These are phyloP conservation scores for Adenanthera pavonina DNA, from an alignment of 306 rosid species.

Conservation along the genomic window DNA sequence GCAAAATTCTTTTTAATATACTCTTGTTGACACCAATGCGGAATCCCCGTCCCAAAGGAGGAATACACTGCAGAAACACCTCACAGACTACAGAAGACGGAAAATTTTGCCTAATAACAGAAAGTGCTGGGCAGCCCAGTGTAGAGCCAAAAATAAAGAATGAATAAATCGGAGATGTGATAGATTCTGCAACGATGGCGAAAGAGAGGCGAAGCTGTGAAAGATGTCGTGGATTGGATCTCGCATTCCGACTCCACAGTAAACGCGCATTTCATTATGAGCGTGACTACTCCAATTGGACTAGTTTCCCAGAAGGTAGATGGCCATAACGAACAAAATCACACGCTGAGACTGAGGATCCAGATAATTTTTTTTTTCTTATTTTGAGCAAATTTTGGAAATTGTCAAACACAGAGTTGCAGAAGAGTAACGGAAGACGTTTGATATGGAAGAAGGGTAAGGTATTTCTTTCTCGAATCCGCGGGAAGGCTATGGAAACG, in stretches of 20 bases:
- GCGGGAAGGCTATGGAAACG: conserved; percentile 60
- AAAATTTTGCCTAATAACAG: conserved; percentile 25
- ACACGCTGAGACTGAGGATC: neutral
- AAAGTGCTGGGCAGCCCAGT: conserved; percentile 36
- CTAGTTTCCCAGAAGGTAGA: conserved; percentile 36
- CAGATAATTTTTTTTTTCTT: neutral
- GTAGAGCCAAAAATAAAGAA: conserved; percentile 30
- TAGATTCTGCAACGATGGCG: conserved; percentile 10
- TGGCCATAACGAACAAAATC: conserved; percentile 1
- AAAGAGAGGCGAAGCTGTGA: conserved; percentile 29
- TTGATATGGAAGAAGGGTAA: conserved; percentile 17
- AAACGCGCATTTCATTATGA: conserved; percentile 55
- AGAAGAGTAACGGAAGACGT: neutral
- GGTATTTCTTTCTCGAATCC: conserved; percentile 29
- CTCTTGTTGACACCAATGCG: conserved; percentile 28
- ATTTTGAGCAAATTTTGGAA: neutral
- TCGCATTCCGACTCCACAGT: conserved; percentile 51
- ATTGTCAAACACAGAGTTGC: neutral
- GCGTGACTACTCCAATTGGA: conserved; percentile 26
- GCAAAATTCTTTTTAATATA: conserved; percentile 6
- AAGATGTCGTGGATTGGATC: conserved; percentile 54
- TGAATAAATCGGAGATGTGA: conserved; percentile 39
- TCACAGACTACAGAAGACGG: conserved; percentile 26
- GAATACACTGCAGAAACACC: conserved; percentile 33
- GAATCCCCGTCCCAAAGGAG: conserved; percentile 42